Evolutionary conservation across 306 rosid species (phyloP).

Genomic region (Quercus mongolica): DNA sequence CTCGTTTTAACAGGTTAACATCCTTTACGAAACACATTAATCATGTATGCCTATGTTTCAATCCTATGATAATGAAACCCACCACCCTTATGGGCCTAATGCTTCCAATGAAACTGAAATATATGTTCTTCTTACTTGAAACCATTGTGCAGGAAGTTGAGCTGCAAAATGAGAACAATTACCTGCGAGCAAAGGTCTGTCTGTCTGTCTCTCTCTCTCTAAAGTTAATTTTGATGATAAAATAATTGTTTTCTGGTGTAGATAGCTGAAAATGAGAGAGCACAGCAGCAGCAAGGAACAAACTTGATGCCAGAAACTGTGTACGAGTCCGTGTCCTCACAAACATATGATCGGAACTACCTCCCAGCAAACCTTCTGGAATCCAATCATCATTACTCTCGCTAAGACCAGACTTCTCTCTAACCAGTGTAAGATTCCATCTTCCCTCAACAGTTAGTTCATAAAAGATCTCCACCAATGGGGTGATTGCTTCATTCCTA

Average conservation of each 20-base stretch:
- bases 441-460: neutral
- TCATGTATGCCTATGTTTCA: too few relatives aligned
- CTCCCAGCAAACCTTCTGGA: slow-evolving; percentile 53
- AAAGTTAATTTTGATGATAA: neutral
- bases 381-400: slow-evolving; percentile 53
- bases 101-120: too few relatives aligned
- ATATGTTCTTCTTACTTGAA: too few relatives aligned
- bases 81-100: too few relatives aligned
- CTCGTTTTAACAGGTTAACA: too few relatives aligned
- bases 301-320: slow-evolving; percentile 51
- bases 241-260: slow-evolving; percentile 20
- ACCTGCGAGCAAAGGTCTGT: slow-evolving; percentile 74
- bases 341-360: slow-evolving; percentile 52
- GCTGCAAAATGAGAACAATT: slow-evolving; percentile 79
- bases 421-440: slow-evolving; percentile 64
- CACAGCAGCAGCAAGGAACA: slow-evolving; percentile 44
- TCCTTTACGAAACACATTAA: too few relatives aligned
- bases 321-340: slow-evolving; percentile 49
- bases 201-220: neutral
- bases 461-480: neutral
- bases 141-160: slow-evolving; percentile 68
- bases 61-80: too few relatives aligned
- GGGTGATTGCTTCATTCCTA: neutral
- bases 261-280: slow-evolving; percentile 85
- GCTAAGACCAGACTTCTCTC: slow-evolving; percentile 69